phyloP scores from a whole-genome alignment of 169 alveolate species.

The Neospora caninum region DNA sequence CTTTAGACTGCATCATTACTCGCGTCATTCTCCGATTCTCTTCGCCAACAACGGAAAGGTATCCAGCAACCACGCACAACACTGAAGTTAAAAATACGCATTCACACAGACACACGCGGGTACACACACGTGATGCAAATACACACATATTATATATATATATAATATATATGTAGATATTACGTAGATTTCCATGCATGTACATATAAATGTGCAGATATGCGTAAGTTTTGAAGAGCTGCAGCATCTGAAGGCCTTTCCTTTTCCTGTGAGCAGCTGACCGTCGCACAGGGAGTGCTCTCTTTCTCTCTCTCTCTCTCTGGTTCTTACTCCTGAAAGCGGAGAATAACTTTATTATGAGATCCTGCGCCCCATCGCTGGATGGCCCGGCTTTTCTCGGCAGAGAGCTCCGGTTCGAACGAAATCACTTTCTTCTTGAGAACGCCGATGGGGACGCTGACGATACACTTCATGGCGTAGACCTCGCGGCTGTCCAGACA shows the following conservation, averaged over 20 bases:
- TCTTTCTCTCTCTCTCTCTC: not conserved
- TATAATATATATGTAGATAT: too few relatives aligned
- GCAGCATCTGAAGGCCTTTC: too few relatives aligned
- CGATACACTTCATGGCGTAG: conserved; percentile 49
- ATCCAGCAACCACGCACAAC: too few relatives aligned
- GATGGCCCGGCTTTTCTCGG: conserved; percentile 4
- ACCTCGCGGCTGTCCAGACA: not conserved
- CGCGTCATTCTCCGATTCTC: too few relatives aligned
- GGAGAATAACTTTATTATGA: conserved; percentile 41
- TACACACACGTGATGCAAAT: not conserved
- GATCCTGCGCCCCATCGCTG: conserved; percentile 39
- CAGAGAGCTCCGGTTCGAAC: conserved; percentile 46
- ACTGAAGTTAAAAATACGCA: too few relatives aligned
- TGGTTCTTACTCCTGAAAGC: not conserved
- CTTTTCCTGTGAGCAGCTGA: too few relatives aligned
- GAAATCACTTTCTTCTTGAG: conserved; percentile 22
- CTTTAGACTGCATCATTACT: too few relatives aligned
- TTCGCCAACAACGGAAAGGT: too few relatives aligned
- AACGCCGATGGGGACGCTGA: conserved; percentile 54
- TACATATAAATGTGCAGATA: too few relatives aligned
- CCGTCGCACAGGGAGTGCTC: too few relatives aligned
- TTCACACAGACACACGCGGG: not conserved
- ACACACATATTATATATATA: not conserved
- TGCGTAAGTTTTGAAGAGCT: too few relatives aligned
- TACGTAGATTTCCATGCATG: too few relatives aligned